phyloP scores from a whole-genome alignment of 2,329 filamentous ascomycete species.

The Rhynchosporium agropyri region DNA sequence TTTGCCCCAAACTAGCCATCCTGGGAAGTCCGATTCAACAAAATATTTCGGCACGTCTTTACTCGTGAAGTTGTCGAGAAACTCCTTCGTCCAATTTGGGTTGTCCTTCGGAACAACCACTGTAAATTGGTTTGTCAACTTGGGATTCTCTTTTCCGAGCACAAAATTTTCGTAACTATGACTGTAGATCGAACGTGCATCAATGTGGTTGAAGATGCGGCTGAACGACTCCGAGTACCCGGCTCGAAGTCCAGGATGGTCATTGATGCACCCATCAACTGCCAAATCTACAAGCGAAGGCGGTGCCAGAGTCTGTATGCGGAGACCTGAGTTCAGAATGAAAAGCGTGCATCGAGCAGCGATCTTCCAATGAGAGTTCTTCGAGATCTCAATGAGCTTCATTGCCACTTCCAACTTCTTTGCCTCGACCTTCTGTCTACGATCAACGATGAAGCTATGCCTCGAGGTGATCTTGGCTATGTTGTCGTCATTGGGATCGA shows the following conservation, averaged over 20 bases:
- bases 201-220: slow-evolving; percentile 78
- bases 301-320: slow-evolving; percentile 87
- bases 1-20: slow-evolving; percentile 96
- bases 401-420: slow-evolving; percentile 81
- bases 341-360: slow-evolving; percentile 88
- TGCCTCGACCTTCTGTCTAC: slow-evolving; percentile 75
- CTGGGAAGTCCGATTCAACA: slow-evolving; percentile 87
- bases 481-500: slow-evolving; percentile 69
- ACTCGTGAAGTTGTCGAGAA: slow-evolving; percentile 75
- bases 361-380: slow-evolving; percentile 92
- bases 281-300: slow-evolving; percentile 82
- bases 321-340: slow-evolving; percentile 84
- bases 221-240: slow-evolving; percentile 81
- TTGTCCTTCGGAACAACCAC: slow-evolving; percentile 76
- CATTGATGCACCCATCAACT: slow-evolving; percentile 80
- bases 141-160: slow-evolving; percentile 74
- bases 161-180: slow-evolving; percentile 90
- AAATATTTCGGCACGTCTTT: slow-evolving; percentile 79
- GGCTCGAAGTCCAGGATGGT: slow-evolving; percentile 81
- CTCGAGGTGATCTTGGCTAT: slow-evolving; percentile 62
- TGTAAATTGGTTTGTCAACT: slow-evolving; percentile 66
- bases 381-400: slow-evolving; percentile 77
- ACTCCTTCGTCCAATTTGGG: slow-evolving; percentile 75
- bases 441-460: slow-evolving; percentile 72
- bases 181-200: slow-evolving; percentile 80